Conservation (phyloP, 345 rosid species). For the Hevea brasiliensis region DNA sequence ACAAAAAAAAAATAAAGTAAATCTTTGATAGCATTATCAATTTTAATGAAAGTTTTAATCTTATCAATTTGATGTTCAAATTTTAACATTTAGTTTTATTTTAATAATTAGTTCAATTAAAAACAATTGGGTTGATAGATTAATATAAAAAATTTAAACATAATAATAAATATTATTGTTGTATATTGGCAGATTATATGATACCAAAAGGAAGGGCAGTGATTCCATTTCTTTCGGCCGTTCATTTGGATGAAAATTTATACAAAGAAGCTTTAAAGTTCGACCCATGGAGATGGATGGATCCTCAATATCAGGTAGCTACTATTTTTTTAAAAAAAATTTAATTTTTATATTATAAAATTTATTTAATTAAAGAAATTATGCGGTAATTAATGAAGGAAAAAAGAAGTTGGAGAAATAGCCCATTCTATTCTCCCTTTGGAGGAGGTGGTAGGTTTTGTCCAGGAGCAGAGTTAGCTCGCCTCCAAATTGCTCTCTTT, state of each 20-base stretch:
- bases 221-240: conserved; percentile 82
- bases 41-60: too few relatives aligned
- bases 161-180: too few relatives aligned
- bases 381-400: conserved; percentile 55
- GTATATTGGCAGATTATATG: conserved; percentile 68
- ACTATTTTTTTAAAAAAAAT: too few relatives aligned
- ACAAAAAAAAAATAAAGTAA: too few relatives aligned
- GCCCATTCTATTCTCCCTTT: conserved; percentile 62
- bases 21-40: too few relatives aligned
- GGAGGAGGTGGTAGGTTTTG: conserved; percentile 90
- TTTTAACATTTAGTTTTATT: too few relatives aligned
- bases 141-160: too few relatives aligned
- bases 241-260: conserved; percentile 66
- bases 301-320: conserved; percentile 68
- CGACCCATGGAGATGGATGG: conserved; percentile 92
- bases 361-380: too few relatives aligned
- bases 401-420: conserved; percentile 82
- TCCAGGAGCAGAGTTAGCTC: conserved; percentile 89
- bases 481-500: conserved; percentile 82
- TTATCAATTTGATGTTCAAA: too few relatives aligned
- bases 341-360: too few relatives aligned
- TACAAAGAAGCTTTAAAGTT: conserved; percentile 57
- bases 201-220: conserved; percentile 88
- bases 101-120: too few relatives aligned
- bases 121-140: too few relatives aligned